Evolutionary conservation across 306 rosid genomes (phyloP).

Genomic region (Citrullus mucosospermus): DNA sequence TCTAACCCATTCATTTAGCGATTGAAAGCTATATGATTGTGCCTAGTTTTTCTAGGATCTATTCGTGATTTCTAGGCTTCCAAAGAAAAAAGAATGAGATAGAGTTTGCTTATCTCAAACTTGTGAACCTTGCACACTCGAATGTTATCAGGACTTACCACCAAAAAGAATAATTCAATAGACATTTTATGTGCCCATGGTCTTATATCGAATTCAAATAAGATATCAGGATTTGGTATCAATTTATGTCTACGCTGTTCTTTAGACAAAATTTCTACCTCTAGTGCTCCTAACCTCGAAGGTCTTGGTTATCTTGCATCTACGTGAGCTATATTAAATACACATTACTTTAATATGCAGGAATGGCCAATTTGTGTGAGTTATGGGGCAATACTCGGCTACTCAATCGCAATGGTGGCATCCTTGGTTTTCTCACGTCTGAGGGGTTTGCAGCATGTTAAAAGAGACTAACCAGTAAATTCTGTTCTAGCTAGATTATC

Average conservation of each 20-base stretch:
- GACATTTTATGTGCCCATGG: background rate
- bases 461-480: slow-evolving; percentile 35
- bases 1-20: background rate
- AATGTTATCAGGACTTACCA: background rate
- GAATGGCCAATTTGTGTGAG: slow-evolving; percentile 93
- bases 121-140: background rate
- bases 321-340: background rate
- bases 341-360: slow-evolving; percentile 23
- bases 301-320: background rate
- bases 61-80: background rate
- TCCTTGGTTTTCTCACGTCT: slow-evolving; percentile 33
- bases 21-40: background rate
- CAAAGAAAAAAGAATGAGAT: background rate
- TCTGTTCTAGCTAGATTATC: background rate
- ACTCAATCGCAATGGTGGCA: slow-evolving; percentile 36
- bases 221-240: background rate
- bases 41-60: background rate
- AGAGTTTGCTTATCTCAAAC: background rate
- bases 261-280: background rate
- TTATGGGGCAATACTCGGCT: slow-evolving; percentile 63
- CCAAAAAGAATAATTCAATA: background rate
- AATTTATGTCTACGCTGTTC: background rate
- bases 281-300: background rate
- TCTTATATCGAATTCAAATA: background rate
- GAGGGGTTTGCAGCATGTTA: slow-evolving; percentile 25